Conservation (phyloP, 2,329 filamentous ascomycete genomes). For the Dactylellina sp. region DNA sequence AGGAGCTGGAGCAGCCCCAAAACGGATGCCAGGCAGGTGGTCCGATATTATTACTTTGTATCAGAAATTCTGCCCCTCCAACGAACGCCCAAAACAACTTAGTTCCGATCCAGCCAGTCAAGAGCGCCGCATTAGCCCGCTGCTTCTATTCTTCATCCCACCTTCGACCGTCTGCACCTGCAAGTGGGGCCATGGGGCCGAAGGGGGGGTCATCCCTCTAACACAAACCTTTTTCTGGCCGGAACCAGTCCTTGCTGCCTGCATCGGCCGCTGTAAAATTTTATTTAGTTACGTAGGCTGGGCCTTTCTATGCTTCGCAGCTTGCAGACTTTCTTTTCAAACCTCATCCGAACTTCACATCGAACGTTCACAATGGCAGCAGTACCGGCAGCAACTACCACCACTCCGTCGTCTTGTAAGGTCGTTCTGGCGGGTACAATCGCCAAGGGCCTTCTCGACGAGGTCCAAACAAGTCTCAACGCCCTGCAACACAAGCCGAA, state of each 20-base stretch:
- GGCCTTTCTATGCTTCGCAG: slow-evolving; percentile 2
- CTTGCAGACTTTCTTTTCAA: slow-evolving; percentile 6
- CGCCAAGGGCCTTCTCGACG: slow-evolving; percentile 81
- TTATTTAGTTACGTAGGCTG: slow-evolving; percentile 13
- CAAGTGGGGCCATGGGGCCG: slow-evolving; percentile 24
- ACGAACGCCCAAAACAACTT: slow-evolving; percentile 6
- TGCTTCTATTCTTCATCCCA: slow-evolving; percentile 19
- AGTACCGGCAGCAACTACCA: slow-evolving; percentile 13
- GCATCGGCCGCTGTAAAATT: slow-evolving; percentile 26
- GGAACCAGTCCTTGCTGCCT: slow-evolving; percentile 33
- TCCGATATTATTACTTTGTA: slow-evolving; percentile 42
- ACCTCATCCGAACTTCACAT: slow-evolving; percentile 4
- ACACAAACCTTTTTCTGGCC: slow-evolving; percentile 33
- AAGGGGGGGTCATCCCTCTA: slow-evolving; percentile 5
- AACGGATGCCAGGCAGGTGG: slow-evolving; percentile 27
- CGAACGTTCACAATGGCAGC: slow-evolving; percentile 13
- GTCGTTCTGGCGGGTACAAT: slow-evolving; percentile 89
- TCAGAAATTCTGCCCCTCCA: slow-evolving; percentile 37
- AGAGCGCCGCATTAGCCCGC: slow-evolving; percentile 33
- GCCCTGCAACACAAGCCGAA: slow-evolving; percentile 71
- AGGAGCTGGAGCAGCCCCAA: slow-evolving; percentile 7
- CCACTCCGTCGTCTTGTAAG: slow-evolving; percentile 77
- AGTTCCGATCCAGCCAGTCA: slow-evolving; percentile 30
- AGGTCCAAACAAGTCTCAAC: slow-evolving; percentile 71
- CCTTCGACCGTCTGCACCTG: neutral